Evolutionary conservation across 805 yeast species (phyloP).

Genomic region (Monosporozyma yasuniensis): DNA sequence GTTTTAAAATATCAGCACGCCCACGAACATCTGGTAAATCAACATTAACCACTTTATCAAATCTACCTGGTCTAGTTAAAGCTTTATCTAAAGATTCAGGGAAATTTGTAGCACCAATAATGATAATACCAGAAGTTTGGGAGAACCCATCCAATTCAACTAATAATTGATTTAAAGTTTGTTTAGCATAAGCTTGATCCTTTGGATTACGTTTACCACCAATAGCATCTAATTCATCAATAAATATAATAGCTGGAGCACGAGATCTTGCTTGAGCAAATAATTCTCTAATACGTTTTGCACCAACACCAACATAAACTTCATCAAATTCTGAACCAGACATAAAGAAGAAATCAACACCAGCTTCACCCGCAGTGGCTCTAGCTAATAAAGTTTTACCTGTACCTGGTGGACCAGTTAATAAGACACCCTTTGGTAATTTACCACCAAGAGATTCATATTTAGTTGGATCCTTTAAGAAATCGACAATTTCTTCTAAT

Average conservation of each 20-base stretch:
- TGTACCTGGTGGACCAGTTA: slow-evolving; percentile 99
- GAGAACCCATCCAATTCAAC: slow-evolving; percentile 95
- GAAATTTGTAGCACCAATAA: slow-evolving; percentile 97
- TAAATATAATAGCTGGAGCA: slow-evolving; percentile 94
- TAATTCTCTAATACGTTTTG: slow-evolving; percentile 91
- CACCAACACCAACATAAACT: slow-evolving; percentile 97
- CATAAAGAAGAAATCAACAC: slow-evolving; percentile 97
- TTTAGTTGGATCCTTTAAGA: slow-evolving; percentile 89
- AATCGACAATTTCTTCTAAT: slow-evolving; percentile 95
- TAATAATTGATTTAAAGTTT: slow-evolving; percentile 88
- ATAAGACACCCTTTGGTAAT: slow-evolving; percentile 90
- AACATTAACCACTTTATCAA: slow-evolving; percentile 90
- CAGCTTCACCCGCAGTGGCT: slow-evolving; percentile 99
- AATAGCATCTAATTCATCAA: slow-evolving; percentile 96
- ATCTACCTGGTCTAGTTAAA: slow-evolving; percentile 94
- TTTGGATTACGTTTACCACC: slow-evolving; percentile 97
- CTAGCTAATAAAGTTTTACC: slow-evolving; percentile 95
- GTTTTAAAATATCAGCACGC: slow-evolving; percentile 82
- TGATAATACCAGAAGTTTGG: slow-evolving; percentile 85
- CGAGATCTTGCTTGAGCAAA: slow-evolving; percentile 88
- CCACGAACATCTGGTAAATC: slow-evolving; percentile 98
- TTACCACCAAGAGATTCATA: slow-evolving; percentile 97
- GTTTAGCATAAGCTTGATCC: slow-evolving; percentile 97
- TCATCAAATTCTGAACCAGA: slow-evolving; percentile 98
- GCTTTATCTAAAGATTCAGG: slow-evolving; percentile 97